phyloP scores from a whole-genome alignment of 768 basidiomycete genomes.

The Coprinopsis cinerea region DNA sequence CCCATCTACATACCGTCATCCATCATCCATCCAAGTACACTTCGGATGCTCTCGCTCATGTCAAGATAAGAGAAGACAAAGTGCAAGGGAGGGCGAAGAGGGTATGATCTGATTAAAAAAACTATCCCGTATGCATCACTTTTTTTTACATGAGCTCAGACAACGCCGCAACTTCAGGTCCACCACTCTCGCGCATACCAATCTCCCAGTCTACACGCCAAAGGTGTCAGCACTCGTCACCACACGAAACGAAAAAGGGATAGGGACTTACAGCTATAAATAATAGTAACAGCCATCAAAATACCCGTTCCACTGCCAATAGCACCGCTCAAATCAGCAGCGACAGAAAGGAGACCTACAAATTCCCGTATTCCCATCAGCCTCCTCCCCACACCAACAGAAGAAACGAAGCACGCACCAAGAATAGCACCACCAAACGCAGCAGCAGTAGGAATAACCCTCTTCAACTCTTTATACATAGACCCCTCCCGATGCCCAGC shows the following conservation, averaged over 20 bases:
- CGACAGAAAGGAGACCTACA: constrained; percentile 76
- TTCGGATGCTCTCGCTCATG: too few species aligned
- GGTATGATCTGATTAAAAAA: too few species aligned
- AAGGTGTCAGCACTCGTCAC: constrained; percentile 6
- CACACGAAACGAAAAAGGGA: constrained; percentile 6
- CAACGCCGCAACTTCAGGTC: constrained; percentile 77
- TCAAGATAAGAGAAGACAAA: too few species aligned
- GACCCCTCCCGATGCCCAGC: constrained; percentile 91
- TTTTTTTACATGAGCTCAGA: constrained; percentile 64
- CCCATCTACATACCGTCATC: too few species aligned
- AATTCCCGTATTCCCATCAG: too few species aligned
- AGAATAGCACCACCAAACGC: constrained; percentile 97
- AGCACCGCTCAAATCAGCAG: constrained; percentile 92
- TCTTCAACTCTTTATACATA: constrained; percentile 99
- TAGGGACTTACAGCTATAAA: constrained; percentile 74
- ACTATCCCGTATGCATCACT: too few species aligned
- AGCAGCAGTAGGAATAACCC: constrained; percentile 95
- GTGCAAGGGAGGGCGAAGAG: too few species aligned
- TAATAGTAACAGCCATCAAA: constrained; percentile 96
- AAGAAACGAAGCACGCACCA: too few species aligned
- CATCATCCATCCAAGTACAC: too few species aligned
- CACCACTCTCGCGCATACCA: constrained; percentile 81
- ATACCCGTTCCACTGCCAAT: constrained; percentile 95
- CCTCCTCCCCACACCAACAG: too few species aligned
- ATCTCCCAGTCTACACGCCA: constrained; percentile 81